Conservation (phyloP, 1,284 basidiomycete genomes). For the Ustilago cynodontis region DNA sequence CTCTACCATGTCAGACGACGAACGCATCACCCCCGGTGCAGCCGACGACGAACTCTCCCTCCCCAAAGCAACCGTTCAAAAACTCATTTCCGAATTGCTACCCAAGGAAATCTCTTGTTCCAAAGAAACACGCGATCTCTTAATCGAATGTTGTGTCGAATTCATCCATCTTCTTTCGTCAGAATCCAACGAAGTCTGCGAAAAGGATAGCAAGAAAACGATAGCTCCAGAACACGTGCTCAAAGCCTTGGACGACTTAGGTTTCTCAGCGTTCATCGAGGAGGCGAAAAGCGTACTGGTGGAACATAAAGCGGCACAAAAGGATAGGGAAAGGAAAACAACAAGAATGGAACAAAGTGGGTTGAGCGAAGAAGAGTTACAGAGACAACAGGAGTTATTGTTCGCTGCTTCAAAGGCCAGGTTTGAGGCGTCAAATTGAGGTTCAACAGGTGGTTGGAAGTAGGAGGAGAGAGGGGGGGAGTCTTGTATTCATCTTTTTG, state of each 20-base stretch:
- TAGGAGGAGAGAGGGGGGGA: no score
- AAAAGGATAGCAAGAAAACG: constrained; percentile 98
- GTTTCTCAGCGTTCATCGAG: constrained; percentile 86
- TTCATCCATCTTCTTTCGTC: constrained; percentile 98
- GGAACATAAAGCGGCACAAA: constrained; percentile 94
- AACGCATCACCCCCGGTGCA: constrained; percentile 76
- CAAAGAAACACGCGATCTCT: constrained; percentile 94
- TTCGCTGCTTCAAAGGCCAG: constrained; percentile 84
- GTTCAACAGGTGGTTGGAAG: not conserved
- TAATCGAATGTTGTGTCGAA: constrained; percentile 99
- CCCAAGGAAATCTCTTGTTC: constrained; percentile 90
- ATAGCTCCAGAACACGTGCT: constrained; percentile 98
- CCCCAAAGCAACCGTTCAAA: constrained; percentile 96
- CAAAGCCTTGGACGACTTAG: constrained; percentile 87
- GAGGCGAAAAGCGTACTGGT: constrained; percentile 92
- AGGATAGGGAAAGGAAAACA: constrained; percentile 80
- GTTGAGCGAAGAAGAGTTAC: constrained; percentile 88
- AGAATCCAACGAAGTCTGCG: constrained; percentile 97
- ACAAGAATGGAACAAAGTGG: constrained; percentile 81
- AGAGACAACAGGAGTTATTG: constrained; percentile 86
- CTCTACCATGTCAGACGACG: constrained; percentile 82
- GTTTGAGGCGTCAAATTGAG: constrained; percentile 71
- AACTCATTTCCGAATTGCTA: constrained; percentile 93
- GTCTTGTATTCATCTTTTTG: not conserved
- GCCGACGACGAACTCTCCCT: constrained; percentile 90